Evolutionary conservation across 306 rosid genomes (phyloP).

Genomic region (Oxytropis ochrocephala): DNA sequence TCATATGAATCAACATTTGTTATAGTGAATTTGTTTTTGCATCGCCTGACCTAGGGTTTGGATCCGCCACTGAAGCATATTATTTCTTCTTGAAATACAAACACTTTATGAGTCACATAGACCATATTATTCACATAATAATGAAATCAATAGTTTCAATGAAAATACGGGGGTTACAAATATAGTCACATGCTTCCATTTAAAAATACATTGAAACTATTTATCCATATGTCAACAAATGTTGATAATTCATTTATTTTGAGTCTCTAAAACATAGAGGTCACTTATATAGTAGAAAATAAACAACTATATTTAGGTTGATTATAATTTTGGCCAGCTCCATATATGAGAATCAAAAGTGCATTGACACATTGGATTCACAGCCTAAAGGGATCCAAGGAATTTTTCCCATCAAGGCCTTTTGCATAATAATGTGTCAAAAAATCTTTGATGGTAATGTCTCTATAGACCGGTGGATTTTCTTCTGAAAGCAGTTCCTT

Average conservation of each 20-base stretch:
- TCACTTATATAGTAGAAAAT: not conserved
- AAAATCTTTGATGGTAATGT: conserved; percentile 14
- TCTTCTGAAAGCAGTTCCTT: conserved; percentile 50
- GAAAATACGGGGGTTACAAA: no score
- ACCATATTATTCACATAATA: no score
- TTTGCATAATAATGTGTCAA: not conserved
- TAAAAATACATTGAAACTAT: no score
- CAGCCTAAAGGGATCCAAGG: conserved; percentile 31
- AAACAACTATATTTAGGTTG: not conserved
- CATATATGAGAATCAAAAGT: not conserved
- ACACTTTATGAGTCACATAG: no score
- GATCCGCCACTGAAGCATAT: no score
- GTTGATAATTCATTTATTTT: not conserved
- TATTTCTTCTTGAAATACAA: no score
- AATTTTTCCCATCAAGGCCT: conserved; percentile 35
- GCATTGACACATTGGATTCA: not conserved
- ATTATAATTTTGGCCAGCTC: not conserved
- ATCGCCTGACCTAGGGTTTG: no score
- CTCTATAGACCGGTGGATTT: conserved; percentile 34
- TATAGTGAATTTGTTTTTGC: no score
- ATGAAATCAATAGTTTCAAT: no score
- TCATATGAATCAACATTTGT: no score
- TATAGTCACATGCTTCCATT: no score
- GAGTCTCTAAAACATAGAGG: not conserved
- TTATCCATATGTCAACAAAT: not conserved